Evolutionary conservation across 1,139 yeast genomes (phyloP).

Genomic region (Candida pseudoviswanathii): DNA sequence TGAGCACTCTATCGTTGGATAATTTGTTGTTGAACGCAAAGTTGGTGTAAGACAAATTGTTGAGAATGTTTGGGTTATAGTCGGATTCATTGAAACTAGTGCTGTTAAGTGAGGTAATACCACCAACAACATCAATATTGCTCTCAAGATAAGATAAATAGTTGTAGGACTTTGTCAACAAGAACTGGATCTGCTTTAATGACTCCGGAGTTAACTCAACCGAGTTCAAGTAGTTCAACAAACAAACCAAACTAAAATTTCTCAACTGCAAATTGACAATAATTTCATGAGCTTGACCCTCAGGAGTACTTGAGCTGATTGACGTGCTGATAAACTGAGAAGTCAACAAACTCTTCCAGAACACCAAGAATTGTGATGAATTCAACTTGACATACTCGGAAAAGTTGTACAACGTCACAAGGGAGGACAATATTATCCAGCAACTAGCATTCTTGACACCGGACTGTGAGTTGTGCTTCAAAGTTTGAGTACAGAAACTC

Average conservation of each 20-base stretch:
- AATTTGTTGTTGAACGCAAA: slow-evolving; percentile 24
- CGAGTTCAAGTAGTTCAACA: slow-evolving; percentile 41
- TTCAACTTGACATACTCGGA: slow-evolving; percentile 66
- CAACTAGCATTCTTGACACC: slow-evolving; percentile 35
- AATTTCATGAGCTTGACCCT: slow-evolving; percentile 32
- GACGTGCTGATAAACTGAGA: slow-evolving; percentile 43
- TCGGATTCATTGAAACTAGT: slow-evolving; percentile 30
- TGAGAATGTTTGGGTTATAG: slow-evolving; percentile 33
- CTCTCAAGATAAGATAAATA: slow-evolving; percentile 46
- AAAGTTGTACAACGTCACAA: slow-evolving; percentile 68
- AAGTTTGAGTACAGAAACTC: slow-evolving; percentile 51
- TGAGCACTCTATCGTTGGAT: slow-evolving; percentile 30
- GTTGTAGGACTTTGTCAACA: slow-evolving; percentile 45
- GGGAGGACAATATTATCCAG: slow-evolving; percentile 79
- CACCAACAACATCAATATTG: slow-evolving; percentile 37
- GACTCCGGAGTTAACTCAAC: slow-evolving; percentile 47
- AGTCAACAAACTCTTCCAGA: slow-evolving; percentile 84
- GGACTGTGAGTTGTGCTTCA: slow-evolving; percentile 37
- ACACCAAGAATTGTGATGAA: slow-evolving; percentile 70
- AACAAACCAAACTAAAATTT: slow-evolving; percentile 43
- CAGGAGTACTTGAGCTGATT: slow-evolving; percentile 21
- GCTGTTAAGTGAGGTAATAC: slow-evolving; percentile 35
- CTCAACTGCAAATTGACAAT: slow-evolving; percentile 42
- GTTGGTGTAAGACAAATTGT: slow-evolving; percentile 35
- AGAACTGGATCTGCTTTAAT: slow-evolving; percentile 44